Base-by-base conservation (phyloP, 2,329 filamentous ascomycete species). In the Stagonosporopsis cucurbitacearum region DNA sequence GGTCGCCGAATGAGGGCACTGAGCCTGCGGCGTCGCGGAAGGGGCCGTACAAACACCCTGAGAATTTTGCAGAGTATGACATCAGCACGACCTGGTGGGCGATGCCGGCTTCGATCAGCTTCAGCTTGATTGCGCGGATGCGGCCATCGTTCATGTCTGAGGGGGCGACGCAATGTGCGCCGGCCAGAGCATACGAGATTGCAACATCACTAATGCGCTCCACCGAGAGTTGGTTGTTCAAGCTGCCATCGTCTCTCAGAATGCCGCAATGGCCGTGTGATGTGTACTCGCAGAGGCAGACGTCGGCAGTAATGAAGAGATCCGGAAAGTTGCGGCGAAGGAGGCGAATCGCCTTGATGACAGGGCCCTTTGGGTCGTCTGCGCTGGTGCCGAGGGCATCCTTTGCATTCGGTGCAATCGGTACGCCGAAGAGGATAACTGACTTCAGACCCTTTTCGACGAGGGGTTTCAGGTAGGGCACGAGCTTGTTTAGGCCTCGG, bases 91-190 rank as follows among this genome's bases (percentile, higher is more conserved):
- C 89, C 73, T 89, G 88, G 80, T 99, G 95, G 6, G 93, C 89
- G 66, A 98, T 90, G 50, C 94, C 94, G 55, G 92, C 88, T 77
- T 98, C 94, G 55, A 98, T 98, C 60, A 99, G 82, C 81, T 97
- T 98, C 50, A 97, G 85, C 83, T 99, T 99, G 77, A 99, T 99
- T 59, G 93, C 94, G 55, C 94, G 91, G 70, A 99, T 96, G 63
- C 95, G 90, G 25, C 95, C 95, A 75, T 99, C 95, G 75, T 98
- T 99, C 95, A 99, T 99, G 76, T 99, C 95, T 1, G 92, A 96
- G 2, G 95, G 95, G 0, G 95, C 95, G 25, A 99, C 92, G 75
- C 94, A 98, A 78, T 99, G 95, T 0, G 94, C 95, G 54, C 95
- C 95, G 15, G 95, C 95, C 70, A 89, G 84, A n/a, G 95, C 95